These are phyloP conservation scores for Panaeolus papilionaceus DNA, from an alignment of 768 basidiomycete species.

Conservation along the genomic window DNA sequence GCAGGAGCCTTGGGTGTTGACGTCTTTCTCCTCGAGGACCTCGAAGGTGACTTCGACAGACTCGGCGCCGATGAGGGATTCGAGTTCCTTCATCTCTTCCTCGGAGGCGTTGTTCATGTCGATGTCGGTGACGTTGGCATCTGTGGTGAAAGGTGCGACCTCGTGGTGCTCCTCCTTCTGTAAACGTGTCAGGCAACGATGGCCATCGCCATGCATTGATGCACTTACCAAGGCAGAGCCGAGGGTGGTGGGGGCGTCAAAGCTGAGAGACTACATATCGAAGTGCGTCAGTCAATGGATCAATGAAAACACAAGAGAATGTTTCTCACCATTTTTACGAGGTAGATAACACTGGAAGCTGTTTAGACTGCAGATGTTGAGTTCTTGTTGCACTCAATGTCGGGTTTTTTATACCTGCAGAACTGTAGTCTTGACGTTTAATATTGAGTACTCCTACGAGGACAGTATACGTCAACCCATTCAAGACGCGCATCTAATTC, in stretches of 20 bases:
- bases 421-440: too few relatives aligned
- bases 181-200: not conserved
- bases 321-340: not conserved
- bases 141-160: not conserved
- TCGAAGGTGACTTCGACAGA: not conserved
- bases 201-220: not conserved
- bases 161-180: not conserved
- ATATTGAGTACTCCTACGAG: too few relatives aligned
- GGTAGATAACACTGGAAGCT: not conserved
- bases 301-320: too few relatives aligned
- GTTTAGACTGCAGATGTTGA: not conserved
- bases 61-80: not conserved
- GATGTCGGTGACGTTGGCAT: slow-evolving; percentile 1
- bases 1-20: not conserved
- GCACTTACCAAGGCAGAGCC: not conserved
- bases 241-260: not conserved
- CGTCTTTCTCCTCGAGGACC: not conserved
- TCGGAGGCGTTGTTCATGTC: slow-evolving; percentile 9
- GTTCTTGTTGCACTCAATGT: not conserved
- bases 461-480: not conserved
- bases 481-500: not conserved
- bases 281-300: not conserved
- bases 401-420: too few relatives aligned
- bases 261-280: not conserved
- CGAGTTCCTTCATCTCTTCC: not conserved